Percentiles rank a stretch among this genome's conserved stretches.
These are phyloP conservation scores for Aotearoamyces nothofagi DNA, from an alignment of 2,329 filamentous ascomycete genomes.

Conservation along the genomic window DNA sequence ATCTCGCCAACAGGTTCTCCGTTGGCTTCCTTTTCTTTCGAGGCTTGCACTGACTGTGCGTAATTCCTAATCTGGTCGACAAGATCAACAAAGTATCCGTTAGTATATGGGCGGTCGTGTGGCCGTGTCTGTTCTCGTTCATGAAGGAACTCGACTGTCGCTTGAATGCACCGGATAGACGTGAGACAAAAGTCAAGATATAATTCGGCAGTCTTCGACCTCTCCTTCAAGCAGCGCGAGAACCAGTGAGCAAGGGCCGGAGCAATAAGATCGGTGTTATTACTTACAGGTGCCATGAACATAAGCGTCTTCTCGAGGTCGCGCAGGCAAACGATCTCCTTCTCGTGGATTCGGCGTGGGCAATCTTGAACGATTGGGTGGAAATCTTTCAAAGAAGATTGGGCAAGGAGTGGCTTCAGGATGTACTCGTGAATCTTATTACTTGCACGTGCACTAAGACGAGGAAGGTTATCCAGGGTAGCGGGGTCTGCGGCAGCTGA, in stretches of 20 bases:
- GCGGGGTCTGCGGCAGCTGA: constrained; percentile 35
- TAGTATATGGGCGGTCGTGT: constrained; percentile 80
- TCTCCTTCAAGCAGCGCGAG: constrained; percentile 52
- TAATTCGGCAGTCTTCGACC: constrained; percentile 50
- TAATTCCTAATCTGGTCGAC: constrained; percentile 87
- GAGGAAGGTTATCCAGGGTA: constrained; percentile 33
- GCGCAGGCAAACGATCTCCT: constrained; percentile 78
- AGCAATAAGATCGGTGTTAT: constrained; percentile 25
- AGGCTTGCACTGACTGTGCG: constrained; percentile 67
- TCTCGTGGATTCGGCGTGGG: constrained; percentile 64
- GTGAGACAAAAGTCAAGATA: constrained; percentile 31
- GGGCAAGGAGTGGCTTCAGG: constrained; percentile 61
- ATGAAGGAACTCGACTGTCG: constrained; percentile 67
- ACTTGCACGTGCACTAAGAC: constrained; percentile 53
- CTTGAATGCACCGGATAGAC: constrained; percentile 1
- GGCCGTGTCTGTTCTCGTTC: constrained; percentile 77
- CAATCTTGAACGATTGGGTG: constrained; percentile 66
- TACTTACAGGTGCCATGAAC: constrained; percentile 87
- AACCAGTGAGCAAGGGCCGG: constrained; percentile 43
- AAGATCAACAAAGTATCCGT: constrained; percentile 92
- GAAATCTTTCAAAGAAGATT: constrained; percentile 63
- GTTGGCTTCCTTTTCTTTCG: constrained; percentile 49
- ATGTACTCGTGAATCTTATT: constrained; percentile 70
- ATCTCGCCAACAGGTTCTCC: constrained; percentile 36
- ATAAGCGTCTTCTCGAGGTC: constrained; percentile 90